These are phyloP conservation scores for Melaleuca quinquenervia DNA, from an alignment of 345 rosid species.

Conservation along the genomic window DNA sequence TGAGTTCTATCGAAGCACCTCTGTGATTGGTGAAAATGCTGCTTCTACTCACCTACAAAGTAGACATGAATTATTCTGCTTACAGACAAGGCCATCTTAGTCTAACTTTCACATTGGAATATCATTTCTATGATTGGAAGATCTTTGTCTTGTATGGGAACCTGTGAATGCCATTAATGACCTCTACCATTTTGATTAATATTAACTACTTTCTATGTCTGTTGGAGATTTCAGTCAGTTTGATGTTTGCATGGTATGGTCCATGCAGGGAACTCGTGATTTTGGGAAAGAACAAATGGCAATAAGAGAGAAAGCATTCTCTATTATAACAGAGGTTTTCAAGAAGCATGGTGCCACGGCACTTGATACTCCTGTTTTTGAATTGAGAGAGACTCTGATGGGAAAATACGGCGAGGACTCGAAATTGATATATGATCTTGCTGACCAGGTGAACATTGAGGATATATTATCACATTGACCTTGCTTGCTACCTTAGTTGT, in stretches of 20 bases:
- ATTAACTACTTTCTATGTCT: not conserved
- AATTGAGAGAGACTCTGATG: slow-evolving; percentile 84
- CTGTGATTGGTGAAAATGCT: not conserved
- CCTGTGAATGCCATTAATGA: not conserved
- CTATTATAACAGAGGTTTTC: slow-evolving; percentile 63
- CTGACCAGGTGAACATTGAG: slow-evolving; percentile 67
- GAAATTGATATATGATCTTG: slow-evolving; percentile 85
- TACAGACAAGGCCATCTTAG: not conserved
- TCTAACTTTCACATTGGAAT: not conserved
- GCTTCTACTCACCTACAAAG: not conserved
- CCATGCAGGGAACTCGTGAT: slow-evolving; percentile 76
- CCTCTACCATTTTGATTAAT: not conserved
- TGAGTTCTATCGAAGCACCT: not conserved
- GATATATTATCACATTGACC: not conserved
- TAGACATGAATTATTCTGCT: not conserved
- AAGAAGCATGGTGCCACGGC: slow-evolving; percentile 89
- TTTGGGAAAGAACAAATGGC: slow-evolving; percentile 86
- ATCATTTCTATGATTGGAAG: not conserved
- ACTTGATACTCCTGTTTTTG: slow-evolving; percentile 94
- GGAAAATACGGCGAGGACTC: slow-evolving; percentile 98
- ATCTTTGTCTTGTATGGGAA: not conserved
- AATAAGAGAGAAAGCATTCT: slow-evolving; percentile 69
- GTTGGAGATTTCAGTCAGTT: not conserved
- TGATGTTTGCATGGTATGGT: not conserved
- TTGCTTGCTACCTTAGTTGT: not conserved